Percentiles rank a stretch among this genome's conserved stretches.
Evolutionary conservation across 352 stramenopile genomes (phyloP).

Genomic region (Saprolegnia diclina): DNA sequence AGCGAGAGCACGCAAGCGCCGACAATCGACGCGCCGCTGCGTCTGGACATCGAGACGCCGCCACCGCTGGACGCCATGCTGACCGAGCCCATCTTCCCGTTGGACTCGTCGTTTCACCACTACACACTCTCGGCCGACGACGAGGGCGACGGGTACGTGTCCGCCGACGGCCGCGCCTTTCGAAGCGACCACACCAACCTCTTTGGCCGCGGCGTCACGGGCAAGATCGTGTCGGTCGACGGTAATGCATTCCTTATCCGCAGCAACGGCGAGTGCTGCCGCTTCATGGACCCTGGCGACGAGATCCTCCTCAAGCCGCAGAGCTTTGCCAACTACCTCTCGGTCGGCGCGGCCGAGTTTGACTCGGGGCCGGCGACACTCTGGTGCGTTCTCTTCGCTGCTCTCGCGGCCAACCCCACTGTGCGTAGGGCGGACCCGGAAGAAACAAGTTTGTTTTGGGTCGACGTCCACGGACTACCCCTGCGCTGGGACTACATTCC

Average conservation of each 20-base stretch:
- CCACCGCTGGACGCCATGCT: background rate
- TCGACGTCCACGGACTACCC: background rate
- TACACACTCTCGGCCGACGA: conserved; percentile 23
- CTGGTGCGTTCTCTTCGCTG: conserved; percentile 1
- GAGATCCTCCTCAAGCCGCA: conserved; percentile 17
- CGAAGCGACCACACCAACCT: conserved; percentile 24
- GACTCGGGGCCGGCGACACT: conserved; percentile 5
- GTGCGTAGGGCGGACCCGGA: conserved; percentile 16
- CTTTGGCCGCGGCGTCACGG: conserved; percentile 23
- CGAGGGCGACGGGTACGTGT: conserved; percentile 17
- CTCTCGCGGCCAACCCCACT: background rate
- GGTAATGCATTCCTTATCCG: conserved; percentile 24
- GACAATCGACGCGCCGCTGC: background rate
- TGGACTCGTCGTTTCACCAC: conserved; percentile 19
- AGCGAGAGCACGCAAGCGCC: background rate
- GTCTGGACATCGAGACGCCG: background rate
- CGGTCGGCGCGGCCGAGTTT: conserved; percentile 6
- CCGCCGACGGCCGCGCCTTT: conserved; percentile 6
- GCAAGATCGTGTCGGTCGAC: conserved; percentile 23
- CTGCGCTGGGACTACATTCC: conserved; percentile 24
- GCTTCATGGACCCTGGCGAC: conserved; percentile 24
- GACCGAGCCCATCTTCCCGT: conserved; percentile 7
- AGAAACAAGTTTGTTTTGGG: conserved; percentile 19
- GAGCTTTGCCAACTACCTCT: conserved; percentile 15
- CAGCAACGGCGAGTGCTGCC: conserved; percentile 22